Percentiles rank a stretch among this genome's conserved stretches.
phyloP scores from a whole-genome alignment of 164 flowering plant genomes.

The Protea cynaroides region DNA sequence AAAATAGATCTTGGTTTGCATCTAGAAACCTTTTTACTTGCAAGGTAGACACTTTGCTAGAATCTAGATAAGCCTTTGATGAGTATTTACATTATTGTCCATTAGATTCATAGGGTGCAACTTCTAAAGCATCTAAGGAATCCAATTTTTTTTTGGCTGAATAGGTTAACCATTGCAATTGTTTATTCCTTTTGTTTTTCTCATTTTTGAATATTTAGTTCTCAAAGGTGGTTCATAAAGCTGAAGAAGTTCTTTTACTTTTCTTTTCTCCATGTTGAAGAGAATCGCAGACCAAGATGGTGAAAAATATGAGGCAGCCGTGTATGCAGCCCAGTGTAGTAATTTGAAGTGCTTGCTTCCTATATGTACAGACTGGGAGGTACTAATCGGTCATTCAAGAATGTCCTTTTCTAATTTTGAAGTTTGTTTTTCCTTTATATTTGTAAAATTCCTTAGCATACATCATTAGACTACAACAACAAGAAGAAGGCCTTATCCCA shows the following conservation, averaged over 20 bases:
- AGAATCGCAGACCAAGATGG: slow-evolving; percentile 81
- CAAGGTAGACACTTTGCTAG: too few relatives aligned
- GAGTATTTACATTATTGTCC: neutral
- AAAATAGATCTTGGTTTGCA: too few relatives aligned
- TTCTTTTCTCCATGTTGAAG: slow-evolving; percentile 30
- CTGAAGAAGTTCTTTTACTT: slow-evolving; percentile 6
- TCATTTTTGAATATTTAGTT: neutral
- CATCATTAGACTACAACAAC: too few relatives aligned
- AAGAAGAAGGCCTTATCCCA: too few relatives aligned
- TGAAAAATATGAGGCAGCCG: slow-evolving; percentile 81
- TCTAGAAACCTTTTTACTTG: too few relatives aligned
- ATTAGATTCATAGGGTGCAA: neutral
- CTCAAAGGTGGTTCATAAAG: neutral
- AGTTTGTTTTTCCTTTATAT: too few relatives aligned
- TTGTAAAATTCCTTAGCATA: too few relatives aligned
- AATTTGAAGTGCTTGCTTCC: slow-evolving; percentile 86
- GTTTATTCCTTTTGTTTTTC: neutral
- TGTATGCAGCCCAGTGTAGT: slow-evolving; percentile 81
- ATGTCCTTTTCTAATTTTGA: too few relatives aligned
- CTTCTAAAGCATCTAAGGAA: neutral
- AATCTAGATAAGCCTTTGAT: neutral
- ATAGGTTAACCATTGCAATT: neutral
- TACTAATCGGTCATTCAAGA: slow-evolving; percentile 12
- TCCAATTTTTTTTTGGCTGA: neutral
- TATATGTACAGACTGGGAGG: slow-evolving; percentile 94